Percentiles rank a stretch among this genome's conserved stretches.
Conservation (phyloP, 257 asterid species). For the Solanum tarapatanum region DNA sequence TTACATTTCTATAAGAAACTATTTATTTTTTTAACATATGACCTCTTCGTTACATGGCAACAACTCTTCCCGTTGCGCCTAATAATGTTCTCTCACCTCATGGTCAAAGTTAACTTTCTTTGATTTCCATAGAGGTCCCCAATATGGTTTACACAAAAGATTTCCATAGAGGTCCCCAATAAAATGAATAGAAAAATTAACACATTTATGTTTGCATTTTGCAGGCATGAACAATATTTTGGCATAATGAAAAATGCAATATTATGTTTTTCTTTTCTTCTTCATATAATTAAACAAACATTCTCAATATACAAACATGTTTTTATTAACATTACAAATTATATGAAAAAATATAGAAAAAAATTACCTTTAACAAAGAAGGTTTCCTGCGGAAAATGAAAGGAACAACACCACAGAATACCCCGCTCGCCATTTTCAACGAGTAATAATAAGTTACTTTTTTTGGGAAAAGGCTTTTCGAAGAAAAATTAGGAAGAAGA, state of each 20-base stretch:
- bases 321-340: neutral
- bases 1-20: neutral
- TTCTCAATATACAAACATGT: neutral
- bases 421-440: neutral
- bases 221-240: neutral
- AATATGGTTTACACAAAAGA: neutral
- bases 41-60: neutral
- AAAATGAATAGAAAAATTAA: neutral
- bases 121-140: too few relatives aligned
- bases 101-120: neutral
- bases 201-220: neutral
- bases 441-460: neutral
- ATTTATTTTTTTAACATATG: neutral
- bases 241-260: neutral
- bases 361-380: conserved; percentile 5
- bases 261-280: neutral
- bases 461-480: neutral
- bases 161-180: neutral
- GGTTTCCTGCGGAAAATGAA: conserved; percentile 3
- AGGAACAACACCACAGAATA: conserved; percentile 1
- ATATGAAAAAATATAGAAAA: neutral
- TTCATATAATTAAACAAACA: neutral
- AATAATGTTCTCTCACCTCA: neutral
- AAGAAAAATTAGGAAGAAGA: neutral
- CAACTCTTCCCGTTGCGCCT: neutral